Base-by-base conservation (phyloP, 2,329 filamentous ascomycete species). In the Ambrosiella xylebori region DNA sequence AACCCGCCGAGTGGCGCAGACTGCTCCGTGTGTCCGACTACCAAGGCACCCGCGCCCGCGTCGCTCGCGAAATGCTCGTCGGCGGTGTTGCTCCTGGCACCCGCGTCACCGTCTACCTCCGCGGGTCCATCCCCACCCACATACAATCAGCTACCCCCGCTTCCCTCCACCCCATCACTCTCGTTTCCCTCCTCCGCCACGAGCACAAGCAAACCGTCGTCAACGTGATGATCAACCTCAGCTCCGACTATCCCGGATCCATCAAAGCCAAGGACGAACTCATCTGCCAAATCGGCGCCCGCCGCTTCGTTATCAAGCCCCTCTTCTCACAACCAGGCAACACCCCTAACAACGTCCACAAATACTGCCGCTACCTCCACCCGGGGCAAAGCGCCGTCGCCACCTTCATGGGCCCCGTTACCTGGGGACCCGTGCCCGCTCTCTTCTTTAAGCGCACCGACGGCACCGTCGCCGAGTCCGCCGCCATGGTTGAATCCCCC, bases 321-420 rank as follows among this genome's bases (percentile, higher is more conserved):
- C 75, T 97, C 51, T 96, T 91, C 75, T 96, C 90, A 0, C 81
- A 87, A 66, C 76, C 80, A n/a, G 91, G 90, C 59, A 88, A 85
- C 66, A 96, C 91, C 0, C 87, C 88, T 53, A 97, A 97, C 72
- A 85, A 98, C 67, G 90, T 98, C 12, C 90, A 97, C 78, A 98
- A 98, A 70, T 97, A 89, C 71, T 86, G 88, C 70, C 85, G 91
- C 37, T 98, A 81, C 73, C 73, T 97, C 5, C 89, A 97, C 69
- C 90, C 93, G 0, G 93, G 93, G 3, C 85, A 88, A 64, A 91
- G 87, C 7, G 87, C 87, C 2, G 84, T 97, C 27, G 93, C 90
- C 7, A 86, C 85, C 9, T 95, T 96, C 69, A 85, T 90, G 64
- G 93, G 86, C 0, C 93, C 93, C 1, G 73, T 97, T 7, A 93